Evolutionary conservation across 2,329 filamentous ascomycete species (phyloP).

Genomic region (Aspergillus aculeatinus): DNA sequence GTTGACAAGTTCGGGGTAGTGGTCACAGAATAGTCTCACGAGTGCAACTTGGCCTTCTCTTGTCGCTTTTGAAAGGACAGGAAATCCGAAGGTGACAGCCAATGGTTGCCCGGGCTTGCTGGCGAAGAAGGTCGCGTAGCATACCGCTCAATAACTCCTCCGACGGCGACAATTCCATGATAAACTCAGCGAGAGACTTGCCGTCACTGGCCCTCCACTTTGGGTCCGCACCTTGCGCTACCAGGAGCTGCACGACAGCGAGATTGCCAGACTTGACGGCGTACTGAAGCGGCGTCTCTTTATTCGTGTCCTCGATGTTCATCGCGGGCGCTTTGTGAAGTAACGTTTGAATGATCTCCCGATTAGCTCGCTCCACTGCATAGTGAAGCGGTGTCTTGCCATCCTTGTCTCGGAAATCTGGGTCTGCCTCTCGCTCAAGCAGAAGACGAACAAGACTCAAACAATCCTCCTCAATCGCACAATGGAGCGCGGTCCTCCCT

Average conservation of each 20-base stretch:
- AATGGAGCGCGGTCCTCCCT: background rate
- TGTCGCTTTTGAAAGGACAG: background rate
- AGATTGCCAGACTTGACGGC: background rate
- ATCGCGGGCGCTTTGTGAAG: background rate
- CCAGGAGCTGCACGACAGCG: background rate
- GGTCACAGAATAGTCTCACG: background rate
- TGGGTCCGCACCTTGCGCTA: background rate
- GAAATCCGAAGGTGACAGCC: background rate
- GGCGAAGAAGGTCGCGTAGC: background rate
- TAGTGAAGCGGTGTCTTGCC: constrained; percentile 1
- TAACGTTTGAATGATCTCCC: background rate
- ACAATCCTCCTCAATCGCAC: background rate
- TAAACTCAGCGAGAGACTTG: background rate
- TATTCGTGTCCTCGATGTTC: background rate
- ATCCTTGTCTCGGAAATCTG: background rate
- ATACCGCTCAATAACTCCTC: too few species aligned
- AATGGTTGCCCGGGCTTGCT: background rate
- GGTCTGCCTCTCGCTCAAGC: background rate
- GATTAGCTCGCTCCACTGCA: background rate
- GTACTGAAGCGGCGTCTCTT: constrained; percentile 4
- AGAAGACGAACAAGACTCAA: background rate
- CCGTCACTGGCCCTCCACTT: background rate
- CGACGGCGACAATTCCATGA: background rate
- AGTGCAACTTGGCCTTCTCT: background rate
- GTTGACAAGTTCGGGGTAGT: background rate